A percentile compares a stretch with the other conserved stretches of the same genome.
Evolutionary conservation across 129 eudicot genomes (phyloP).

Genomic region (Dittrichia graveolens): DNA sequence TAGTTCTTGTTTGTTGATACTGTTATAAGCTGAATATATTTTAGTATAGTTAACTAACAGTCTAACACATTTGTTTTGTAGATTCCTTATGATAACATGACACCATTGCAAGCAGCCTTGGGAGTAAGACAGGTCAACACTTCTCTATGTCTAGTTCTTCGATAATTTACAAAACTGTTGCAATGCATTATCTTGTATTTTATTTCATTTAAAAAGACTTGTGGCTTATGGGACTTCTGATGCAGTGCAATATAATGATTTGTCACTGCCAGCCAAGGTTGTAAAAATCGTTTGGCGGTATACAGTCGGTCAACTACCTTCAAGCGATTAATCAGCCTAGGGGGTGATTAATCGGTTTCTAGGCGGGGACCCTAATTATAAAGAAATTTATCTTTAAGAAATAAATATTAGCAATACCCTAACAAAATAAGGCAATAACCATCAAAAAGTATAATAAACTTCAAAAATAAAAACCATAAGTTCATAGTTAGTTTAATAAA

Average conservation of each 20-base stretch:
- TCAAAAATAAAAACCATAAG: no score
- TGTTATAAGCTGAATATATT: not conserved
- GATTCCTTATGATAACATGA: constrained; percentile 95
- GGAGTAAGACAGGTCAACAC: constrained; percentile 89
- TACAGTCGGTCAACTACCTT: no score
- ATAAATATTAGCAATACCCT: no score
- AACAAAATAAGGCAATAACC: no score
- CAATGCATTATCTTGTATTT: not conserved
- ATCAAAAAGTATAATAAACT: no score
- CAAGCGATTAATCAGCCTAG: no score
- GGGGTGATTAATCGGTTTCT: no score
- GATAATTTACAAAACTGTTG: not conserved
- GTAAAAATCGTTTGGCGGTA: no score
- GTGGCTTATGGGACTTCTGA: not conserved
- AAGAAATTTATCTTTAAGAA: no score
- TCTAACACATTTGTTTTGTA: constrained; percentile 34
- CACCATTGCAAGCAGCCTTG: constrained; percentile 96
- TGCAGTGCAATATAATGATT: not conserved
- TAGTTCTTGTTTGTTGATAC: not conserved
- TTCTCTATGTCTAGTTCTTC: not conserved
- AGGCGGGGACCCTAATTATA: no score
- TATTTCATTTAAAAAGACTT: not conserved
- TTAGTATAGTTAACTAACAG: not conserved
- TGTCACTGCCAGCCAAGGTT: not conserved
- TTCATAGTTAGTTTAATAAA: no score